Percentiles rank a stretch among this genome's conserved stretches.
Evolutionary conservation across 495 filamentous ascomycete species (phyloP).

Genomic region (Neurospora africana): DNA sequence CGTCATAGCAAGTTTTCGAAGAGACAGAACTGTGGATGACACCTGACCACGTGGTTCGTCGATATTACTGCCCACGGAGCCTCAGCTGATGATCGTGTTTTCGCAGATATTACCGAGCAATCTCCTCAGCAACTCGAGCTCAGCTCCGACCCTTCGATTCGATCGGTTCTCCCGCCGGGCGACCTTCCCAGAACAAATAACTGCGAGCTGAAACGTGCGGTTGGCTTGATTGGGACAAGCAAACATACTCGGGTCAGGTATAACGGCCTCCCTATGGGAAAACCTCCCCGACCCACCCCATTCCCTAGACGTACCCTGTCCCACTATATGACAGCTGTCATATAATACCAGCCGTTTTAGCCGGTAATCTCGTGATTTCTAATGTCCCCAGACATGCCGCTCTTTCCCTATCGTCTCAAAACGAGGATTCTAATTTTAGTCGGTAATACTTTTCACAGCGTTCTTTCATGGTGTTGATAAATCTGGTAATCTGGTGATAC

Average conservation of each 20-base stretch:
- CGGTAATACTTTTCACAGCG: too few species aligned
- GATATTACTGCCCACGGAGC: not conserved
- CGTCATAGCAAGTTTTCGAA: not conserved
- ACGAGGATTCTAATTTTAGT: too few species aligned
- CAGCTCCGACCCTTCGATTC: not conserved
- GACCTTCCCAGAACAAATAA: not conserved
- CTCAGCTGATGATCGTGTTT: not conserved
- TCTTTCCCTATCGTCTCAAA: too few species aligned
- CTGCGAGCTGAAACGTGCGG: not conserved
- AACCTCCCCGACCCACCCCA: too few species aligned
- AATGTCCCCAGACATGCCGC: too few species aligned
- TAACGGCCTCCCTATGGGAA: not conserved
- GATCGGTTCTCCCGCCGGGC: not conserved
- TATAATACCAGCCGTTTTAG: too few species aligned
- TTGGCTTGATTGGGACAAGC: not conserved
- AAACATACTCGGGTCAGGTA: not conserved
- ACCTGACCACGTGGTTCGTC: not conserved
- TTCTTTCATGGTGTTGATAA: too few species aligned
- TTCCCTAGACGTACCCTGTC: too few species aligned
- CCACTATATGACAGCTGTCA: too few species aligned
- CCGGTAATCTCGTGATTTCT: too few species aligned
- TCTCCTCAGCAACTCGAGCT: not conserved
- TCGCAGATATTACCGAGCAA: not conserved
- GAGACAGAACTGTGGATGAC: not conserved
- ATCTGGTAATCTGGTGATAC: too few species aligned